phyloP scores from a whole-genome alignment of 306 rosid genomes.

The Betula pendula region DNA sequence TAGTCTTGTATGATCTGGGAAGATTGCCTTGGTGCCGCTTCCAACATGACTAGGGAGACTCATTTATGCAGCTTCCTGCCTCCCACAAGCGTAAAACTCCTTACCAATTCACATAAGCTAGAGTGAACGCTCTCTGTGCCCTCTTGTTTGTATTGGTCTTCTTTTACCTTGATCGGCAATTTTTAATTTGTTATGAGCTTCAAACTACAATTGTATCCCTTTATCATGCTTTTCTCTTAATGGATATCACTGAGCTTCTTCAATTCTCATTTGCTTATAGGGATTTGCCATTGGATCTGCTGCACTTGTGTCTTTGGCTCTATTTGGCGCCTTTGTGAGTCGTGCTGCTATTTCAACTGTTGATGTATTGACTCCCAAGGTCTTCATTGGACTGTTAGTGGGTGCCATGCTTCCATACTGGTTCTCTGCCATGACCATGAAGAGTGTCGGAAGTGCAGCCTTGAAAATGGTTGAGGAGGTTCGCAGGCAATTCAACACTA shows the following conservation, averaged over 20 bases:
- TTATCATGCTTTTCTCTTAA: neutral
- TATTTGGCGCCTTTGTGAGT: conserved; percentile 79
- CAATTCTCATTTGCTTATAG: conserved; percentile 26
- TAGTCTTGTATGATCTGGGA: neutral
- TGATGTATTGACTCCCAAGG: conserved; percentile 84
- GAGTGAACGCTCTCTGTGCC: neutral
- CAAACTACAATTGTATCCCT: neutral
- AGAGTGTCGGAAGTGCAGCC: conserved; percentile 88
- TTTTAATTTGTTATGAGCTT: neutral
- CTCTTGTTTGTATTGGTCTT: neutral
- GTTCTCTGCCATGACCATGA: conserved; percentile 94
- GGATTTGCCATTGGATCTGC: conserved; percentile 86
- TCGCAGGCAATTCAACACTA: conserved; percentile 78
- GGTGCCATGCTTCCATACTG: conserved; percentile 92
- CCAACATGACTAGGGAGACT: neutral
- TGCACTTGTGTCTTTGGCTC: conserved; percentile 71
- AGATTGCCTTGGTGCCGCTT: neutral
- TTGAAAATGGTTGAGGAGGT: conserved; percentile 89
- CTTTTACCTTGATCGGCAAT: neutral
- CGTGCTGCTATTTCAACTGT: conserved; percentile 68
- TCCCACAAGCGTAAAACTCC: neutral
- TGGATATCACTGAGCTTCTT: conserved; percentile 10
- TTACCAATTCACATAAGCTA: neutral
- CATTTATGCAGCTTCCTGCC: neutral
- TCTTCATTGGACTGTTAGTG: conserved; percentile 69